Evolutionary conservation across 164 flowering plant species (phyloP), one percentile per base, ranked within the genome.

Genomic region (Paratinospora sagittata): DNA sequence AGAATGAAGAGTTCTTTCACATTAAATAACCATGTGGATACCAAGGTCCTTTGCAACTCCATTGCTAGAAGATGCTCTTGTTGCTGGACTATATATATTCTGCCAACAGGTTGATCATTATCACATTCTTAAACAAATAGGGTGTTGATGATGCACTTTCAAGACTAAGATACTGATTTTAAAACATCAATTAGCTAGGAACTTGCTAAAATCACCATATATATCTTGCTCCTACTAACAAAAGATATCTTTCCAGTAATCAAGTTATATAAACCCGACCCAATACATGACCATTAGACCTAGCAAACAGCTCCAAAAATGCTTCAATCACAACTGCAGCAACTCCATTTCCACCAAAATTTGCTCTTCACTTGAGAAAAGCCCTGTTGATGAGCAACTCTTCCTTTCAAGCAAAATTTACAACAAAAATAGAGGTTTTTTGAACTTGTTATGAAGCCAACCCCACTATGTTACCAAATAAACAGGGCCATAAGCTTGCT

Each of bases 401-500:
- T 43, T 43, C 14, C 49, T 43, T 2, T 43, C 49, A 9, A 9
- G 9, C 49, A 43, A 16, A 16, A 0, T 43, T 43, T 43, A 43
- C 49, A 43, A 43, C 13, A 43, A 9, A 16, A 43, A 43, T 9
- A 43, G n/a, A n/a, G n/a, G n/a, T n/a, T n/a, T n/a, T n/a, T n/a
- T n/a, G n/a, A n/a, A n/a, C n/a, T n/a, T n/a, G n/a, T n/a, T n/a
- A n/a, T n/a, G n/a, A n/a, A n/a, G n/a, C n/a, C n/a, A 43, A 7
- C 49, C 49, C 49, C 49, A 39, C 84, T 73, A 84, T 5, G 86
- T 83, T 8, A 88, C 91, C 73, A 82, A 71, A 71, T 88, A 88
- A 71, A 88, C 72, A 72, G 89, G 91, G 10, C 91, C 89, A 73
- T 82, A 86, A 61, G 74, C 70, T 3, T 79, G 76, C 64, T 34